Evolutionary conservation across 2,329 filamentous ascomycete genomes (phyloP), one percentile per base, ranked within the genome.

Genomic region (Beauveria varroae): DNA sequence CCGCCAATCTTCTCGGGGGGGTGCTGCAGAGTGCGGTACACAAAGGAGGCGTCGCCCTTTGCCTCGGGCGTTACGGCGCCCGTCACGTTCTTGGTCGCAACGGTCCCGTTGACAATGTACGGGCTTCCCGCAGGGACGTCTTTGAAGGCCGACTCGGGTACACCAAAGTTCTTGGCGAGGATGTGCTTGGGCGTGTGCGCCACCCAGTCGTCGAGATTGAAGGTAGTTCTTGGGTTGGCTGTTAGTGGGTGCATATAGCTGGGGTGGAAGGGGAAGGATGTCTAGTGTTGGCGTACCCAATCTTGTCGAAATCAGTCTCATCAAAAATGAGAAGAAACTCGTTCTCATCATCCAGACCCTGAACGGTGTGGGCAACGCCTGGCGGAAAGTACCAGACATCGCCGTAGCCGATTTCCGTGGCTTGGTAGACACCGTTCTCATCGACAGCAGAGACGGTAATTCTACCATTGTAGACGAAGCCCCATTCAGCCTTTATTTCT

Each of bases 301-400:
- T 74, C 57, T 80, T 81, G 68, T 89, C 85, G 68, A 89, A 89
- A 67, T 89, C 79, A 3, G 83, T 82, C 30, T 88, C 84, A 64
- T 88, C 85, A 67, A 89, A 89, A 34, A 83, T 81, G 1, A 89
- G 76, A 12, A 89, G 77, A 64, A 83, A 88, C 69, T 89, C 86
- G 62, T 87, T 88, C 68, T 87, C 81, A 10, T 88, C 85, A 1
- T 81, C 84, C 0, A 89, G 76, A 1, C 84, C 84, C 66, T 89
- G 86, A 0, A 88, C 74, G 1, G 84, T 84, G 57, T 89, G 86
- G 0, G 84, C 83, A 3, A 78, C 76, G 3, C 86, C 86, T 69
- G 87, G 86, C 34, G 86, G 86, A 66, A 88, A 87, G 69, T 88
- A 88, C 84, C 85, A 88, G 52, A 87, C 82, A 63, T 88, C 86